Conservation (phyloP, 176 grass and related monocot species). For the Musa itinerans region DNA sequence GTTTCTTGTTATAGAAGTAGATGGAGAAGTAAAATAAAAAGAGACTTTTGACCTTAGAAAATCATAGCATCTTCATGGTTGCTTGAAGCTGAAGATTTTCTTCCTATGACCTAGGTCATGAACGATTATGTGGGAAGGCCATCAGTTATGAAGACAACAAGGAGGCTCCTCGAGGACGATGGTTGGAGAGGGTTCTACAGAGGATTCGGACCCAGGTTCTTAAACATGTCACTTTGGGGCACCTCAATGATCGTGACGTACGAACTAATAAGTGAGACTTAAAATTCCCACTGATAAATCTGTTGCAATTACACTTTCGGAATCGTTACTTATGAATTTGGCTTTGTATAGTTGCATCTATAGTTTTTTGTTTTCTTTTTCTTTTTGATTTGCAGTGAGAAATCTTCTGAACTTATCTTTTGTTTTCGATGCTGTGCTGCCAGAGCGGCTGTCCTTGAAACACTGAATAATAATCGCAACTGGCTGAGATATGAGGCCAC, state of each 20-base stretch:
- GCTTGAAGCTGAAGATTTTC: not conserved
- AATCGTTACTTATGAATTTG: not conserved
- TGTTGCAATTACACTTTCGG: not conserved
- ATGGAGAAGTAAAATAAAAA: too few relatives aligned
- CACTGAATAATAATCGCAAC: too few relatives aligned
- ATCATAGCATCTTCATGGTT: too few relatives aligned
- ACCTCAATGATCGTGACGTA: constrained; percentile 99
- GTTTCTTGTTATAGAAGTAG: too few relatives aligned
- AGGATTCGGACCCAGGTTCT: constrained; percentile 82
- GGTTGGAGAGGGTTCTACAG: constrained; percentile 92
- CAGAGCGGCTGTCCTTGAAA: too few relatives aligned
- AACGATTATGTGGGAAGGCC: constrained; percentile 75
- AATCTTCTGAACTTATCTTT: not conserved
- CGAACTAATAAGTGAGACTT: constrained; percentile 79
- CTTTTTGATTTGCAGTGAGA: not conserved
- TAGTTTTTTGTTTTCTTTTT: not conserved
- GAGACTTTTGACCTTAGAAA: too few relatives aligned
- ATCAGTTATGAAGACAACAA: constrained; percentile 68
- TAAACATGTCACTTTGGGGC: constrained; percentile 98
- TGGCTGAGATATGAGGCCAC: too few relatives aligned
- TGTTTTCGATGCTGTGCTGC: too few relatives aligned
- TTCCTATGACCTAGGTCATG: constrained; percentile 47
- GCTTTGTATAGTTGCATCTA: not conserved
- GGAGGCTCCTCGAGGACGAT: constrained; percentile 62
- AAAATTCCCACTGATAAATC: not conserved